Evolutionary conservation across 1,139 yeast species (phyloP), one percentile per base, ranked within the genome.

Genomic region (Eremothecium sinecaudum): DNA sequence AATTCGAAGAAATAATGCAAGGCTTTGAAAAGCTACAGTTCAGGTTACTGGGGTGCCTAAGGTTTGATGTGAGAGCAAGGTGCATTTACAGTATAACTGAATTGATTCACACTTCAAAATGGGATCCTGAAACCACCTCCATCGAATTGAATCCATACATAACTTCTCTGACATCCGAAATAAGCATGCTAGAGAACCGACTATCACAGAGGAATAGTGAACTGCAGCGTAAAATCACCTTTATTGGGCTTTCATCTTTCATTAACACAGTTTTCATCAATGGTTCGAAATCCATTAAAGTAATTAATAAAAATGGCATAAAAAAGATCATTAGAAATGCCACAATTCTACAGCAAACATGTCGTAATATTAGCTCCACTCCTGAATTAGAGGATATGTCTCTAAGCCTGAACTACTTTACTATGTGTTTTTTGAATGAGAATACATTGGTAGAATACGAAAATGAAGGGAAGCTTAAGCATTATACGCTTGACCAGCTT

Each of bases 311-410:
- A 13, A 71, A 72, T 47, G 94, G 94, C 25, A 65, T 80, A 33
- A 74, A 75, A 51, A 73, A 76, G 47, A 63, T 83, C 43, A 61
- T 75, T 39, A 67, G 78, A 48, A 82, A 83, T 52, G 75, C 82
- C 22, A 69, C 75, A 37, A 78, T 82, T 0, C 59, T 83, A 32
- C 93, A 81, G 58, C 93, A 82, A 51, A 73, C 78, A 67, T 68
- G 79, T 40, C 69, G 84, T 46, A 75, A 74, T 40, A 65, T 81
- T 15, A 69, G 74, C 45, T 57, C 62, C 14, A 67, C 70, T 33
- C 77, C 83, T 0, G 70, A 71, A 32, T 61, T 63, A n/a, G 75
- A 79, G 5, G 73, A 75, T 43, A 78, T 81, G 58, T 58, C 69
- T 13, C 60, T 64, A 26, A 69, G 83, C 0, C 60, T 79, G 4